Base-by-base conservation (phyloP, 495 filamentous ascomycete genomes). In the Hypoxylon fuscum region DNA sequence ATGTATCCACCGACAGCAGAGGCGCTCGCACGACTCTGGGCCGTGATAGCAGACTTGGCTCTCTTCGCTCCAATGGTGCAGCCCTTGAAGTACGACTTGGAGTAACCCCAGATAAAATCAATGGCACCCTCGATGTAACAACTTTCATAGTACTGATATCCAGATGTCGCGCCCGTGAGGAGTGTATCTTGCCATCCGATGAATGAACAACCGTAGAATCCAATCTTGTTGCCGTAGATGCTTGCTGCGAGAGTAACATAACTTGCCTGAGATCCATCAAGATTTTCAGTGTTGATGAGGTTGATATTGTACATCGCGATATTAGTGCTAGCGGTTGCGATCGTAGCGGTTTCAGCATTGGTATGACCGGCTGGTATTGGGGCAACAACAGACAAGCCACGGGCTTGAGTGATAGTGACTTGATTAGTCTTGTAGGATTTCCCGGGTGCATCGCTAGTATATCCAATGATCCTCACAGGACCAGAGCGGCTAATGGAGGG, bases 71-170 rank as follows among this genome's bases (percentile, higher is more conserved):
- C 35, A 15, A 89, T 83, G 50, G 82, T 79, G 38, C 74, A 78
- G 22, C 72, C 62, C 59, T 88, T 82, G 60, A 89, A 86, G 85
- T 86, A 90, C 4, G 79, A 79, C 5, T 69, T 71, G 7, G 81
- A 83, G 22, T 77, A 83, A 5, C 87, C 87, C 69, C 87, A 89
- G 59, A 89, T 83, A 66, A 88, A 88, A 62, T 88, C 87, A 12
- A 82, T 82, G 5, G 81, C 82, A 10, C 87, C 87, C 55, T 81
- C 73, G 56, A 89, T 85, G 47, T 78, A 73, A 65, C 77, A 79
- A 20, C 74, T 73, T 5, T 73, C 78, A 71, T 82, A 89, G 20
- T 87, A 55, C 54, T 87, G 84, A 43, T 72, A 62, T 15, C 86
- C 86, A 14, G 66, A 73, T 42, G 88, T 72, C 9, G 84, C 80